Percentiles rank a stretch among this genome's conserved stretches.
These are phyloP conservation scores for Elsinoe necatrix DNA, from an alignment of 2,329 filamentous ascomycete genomes.

Conservation along the genomic window DNA sequence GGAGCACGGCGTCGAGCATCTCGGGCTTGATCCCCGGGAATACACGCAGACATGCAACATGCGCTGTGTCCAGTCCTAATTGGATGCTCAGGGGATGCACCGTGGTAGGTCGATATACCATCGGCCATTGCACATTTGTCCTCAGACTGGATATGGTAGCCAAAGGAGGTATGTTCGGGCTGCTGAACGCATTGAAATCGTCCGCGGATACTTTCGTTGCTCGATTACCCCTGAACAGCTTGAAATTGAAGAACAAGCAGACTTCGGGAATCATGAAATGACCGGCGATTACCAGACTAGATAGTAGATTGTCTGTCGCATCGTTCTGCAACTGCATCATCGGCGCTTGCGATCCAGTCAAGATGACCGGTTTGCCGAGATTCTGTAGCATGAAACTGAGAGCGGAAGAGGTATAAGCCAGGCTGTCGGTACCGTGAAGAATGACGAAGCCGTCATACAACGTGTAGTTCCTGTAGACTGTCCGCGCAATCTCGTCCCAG, in stretches of 20 bases:
- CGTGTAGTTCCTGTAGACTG: constrained; percentile 77
- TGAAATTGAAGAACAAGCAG: constrained; percentile 88
- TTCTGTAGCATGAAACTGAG: constrained; percentile 90
- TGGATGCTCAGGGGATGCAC: constrained; percentile 68
- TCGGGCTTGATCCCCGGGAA: constrained; percentile 91
- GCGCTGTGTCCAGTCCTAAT: constrained; percentile 70
- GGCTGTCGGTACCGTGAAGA: constrained; percentile 81
- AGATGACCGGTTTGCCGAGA: constrained; percentile 80
- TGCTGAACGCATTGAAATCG: constrained; percentile 78
- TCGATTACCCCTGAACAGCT: constrained; percentile 78
- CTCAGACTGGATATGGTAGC: constrained; percentile 73
- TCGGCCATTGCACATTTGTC: constrained; percentile 71
- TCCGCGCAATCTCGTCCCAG: constrained; percentile 74
- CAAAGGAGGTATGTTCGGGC: constrained; percentile 75
- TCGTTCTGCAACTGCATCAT: constrained; percentile 89
- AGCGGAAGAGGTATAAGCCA: constrained; percentile 80
- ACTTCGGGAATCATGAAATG: constrained; percentile 92
- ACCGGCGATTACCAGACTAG: constrained; percentile 79
- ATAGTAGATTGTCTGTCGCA: constrained; percentile 81
- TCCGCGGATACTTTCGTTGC: constrained; percentile 82
- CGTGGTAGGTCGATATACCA: constrained; percentile 63
- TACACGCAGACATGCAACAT: constrained; percentile 80
- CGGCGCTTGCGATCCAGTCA: constrained; percentile 63
- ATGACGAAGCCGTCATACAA: constrained; percentile 87
- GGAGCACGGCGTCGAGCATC: constrained; percentile 80